Evolutionary conservation across 257 asterid species (phyloP).

Genomic region (Przewalskia tangutica): DNA sequence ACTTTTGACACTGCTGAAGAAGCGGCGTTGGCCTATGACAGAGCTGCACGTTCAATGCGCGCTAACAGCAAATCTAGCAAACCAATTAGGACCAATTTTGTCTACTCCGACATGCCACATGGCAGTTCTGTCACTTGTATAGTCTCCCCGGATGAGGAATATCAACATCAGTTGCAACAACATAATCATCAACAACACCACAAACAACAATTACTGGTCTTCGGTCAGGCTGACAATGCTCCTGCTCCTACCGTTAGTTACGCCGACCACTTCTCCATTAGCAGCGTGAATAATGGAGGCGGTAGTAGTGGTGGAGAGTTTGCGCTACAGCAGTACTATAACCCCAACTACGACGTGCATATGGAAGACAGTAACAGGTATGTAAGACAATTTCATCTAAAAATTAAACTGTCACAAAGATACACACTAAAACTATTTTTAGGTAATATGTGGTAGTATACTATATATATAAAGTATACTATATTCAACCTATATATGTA

Average conservation of each 20-base stretch:
- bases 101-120: constrained; percentile 84
- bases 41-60: constrained; percentile 82
- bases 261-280: not conserved
- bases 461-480: no score
- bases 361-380: not conserved
- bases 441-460: no score
- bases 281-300: not conserved
- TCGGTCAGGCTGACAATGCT: constrained; percentile 7
- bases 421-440: no score
- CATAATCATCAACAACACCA: not conserved
- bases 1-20: constrained; percentile 89
- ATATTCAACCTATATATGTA: no score
- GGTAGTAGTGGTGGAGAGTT: not conserved
- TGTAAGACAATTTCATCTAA: not conserved
- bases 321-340: not conserved
- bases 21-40: constrained; percentile 81
- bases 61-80: constrained; percentile 25
- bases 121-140: constrained; percentile 77
- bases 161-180: constrained; percentile 10
- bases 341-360: not conserved
- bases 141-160: constrained; percentile 66
- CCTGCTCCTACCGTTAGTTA: not conserved
- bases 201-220: constrained; percentile 18
- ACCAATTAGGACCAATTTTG: constrained; percentile 68
- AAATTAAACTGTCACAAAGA: no score